A percentile compares a stretch with the other conserved stretches of the same genome.
Evolutionary conservation across 495 filamentous ascomycete genomes (phyloP).

Genomic region (Aspergillus sparsus): DNA sequence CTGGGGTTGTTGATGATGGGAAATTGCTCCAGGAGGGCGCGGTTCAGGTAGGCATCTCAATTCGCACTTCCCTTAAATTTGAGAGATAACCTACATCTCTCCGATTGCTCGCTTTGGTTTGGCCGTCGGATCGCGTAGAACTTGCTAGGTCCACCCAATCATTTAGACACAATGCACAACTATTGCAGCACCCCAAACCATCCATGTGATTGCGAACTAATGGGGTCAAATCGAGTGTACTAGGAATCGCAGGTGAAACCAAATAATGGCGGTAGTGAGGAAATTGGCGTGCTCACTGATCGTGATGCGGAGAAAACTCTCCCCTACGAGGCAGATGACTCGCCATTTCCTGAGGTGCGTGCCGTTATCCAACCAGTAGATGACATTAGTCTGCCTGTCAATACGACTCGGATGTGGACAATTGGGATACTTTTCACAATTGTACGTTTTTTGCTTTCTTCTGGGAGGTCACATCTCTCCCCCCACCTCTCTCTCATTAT

Average conservation of each 20-base stretch:
- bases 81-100: too few species aligned
- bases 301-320: constrained; percentile 40
- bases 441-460: constrained; percentile 31
- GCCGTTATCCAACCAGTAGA: constrained; percentile 54
- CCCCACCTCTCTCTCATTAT: neutral
- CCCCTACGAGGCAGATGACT: constrained; percentile 58
- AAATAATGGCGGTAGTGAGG: constrained; percentile 9
- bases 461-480: neutral
- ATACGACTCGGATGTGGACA: constrained; percentile 71
- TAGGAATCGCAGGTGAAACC: constrained; percentile 6
- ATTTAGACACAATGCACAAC: neutral
- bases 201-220: neutral
- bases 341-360: constrained; percentile 67
- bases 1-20: neutral
- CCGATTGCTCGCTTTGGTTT: too few species aligned
- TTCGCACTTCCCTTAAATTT: too few species aligned
- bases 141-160: neutral
- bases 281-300: constrained; percentile 36
- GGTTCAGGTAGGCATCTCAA: constrained; percentile 3
- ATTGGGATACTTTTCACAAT: constrained; percentile 69
- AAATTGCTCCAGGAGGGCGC: neutral
- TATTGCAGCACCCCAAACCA: neutral
- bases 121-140: neutral
- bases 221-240: neutral
- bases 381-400: constrained; percentile 64